Evolutionary conservation across 2,329 filamentous ascomycete species (phyloP).

Genomic region (Colletotrichum incanum): DNA sequence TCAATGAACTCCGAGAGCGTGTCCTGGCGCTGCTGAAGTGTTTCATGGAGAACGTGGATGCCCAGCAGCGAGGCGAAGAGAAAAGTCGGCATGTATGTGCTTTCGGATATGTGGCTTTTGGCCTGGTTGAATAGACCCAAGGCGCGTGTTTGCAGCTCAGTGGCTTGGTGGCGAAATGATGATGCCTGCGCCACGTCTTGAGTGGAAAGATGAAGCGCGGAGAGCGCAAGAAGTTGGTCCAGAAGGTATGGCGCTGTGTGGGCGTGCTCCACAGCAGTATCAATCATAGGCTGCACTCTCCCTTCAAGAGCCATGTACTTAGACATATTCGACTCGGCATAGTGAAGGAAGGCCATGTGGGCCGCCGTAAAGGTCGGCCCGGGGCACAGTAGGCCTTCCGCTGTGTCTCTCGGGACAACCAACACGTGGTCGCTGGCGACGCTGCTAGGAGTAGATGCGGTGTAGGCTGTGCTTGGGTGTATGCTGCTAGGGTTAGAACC

Average conservation of each 20-base stretch:
- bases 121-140: constrained; percentile 50
- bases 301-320: constrained; percentile 19
- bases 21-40: constrained; percentile 49
- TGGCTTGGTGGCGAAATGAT: constrained; percentile 50
- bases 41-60: constrained; percentile 56
- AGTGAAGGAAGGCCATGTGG: constrained; percentile 36
- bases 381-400: not conserved
- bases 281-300: constrained; percentile 46
- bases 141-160: constrained; percentile 50
- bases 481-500: not conserved
- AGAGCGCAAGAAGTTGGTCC: constrained; percentile 56
- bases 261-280: constrained; percentile 51
- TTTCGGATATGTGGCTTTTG: constrained; percentile 26
- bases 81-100: constrained; percentile 51
- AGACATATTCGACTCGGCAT: constrained; percentile 22
- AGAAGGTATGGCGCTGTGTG: constrained; percentile 54
- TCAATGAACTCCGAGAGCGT: constrained; percentile 51
- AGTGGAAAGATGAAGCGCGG: constrained; percentile 54
- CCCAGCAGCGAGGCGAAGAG: constrained; percentile 52
- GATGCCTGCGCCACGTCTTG: constrained; percentile 43
- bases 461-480: not conserved
- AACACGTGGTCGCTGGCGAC: not conserved
- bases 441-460: not conserved
- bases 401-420: not conserved
- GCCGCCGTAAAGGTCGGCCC: constrained; percentile 1